Percentiles rank a stretch among this genome's conserved stretches.
phyloP scores from a whole-genome alignment of 305 asterid species.

The Solanum chacoense region DNA sequence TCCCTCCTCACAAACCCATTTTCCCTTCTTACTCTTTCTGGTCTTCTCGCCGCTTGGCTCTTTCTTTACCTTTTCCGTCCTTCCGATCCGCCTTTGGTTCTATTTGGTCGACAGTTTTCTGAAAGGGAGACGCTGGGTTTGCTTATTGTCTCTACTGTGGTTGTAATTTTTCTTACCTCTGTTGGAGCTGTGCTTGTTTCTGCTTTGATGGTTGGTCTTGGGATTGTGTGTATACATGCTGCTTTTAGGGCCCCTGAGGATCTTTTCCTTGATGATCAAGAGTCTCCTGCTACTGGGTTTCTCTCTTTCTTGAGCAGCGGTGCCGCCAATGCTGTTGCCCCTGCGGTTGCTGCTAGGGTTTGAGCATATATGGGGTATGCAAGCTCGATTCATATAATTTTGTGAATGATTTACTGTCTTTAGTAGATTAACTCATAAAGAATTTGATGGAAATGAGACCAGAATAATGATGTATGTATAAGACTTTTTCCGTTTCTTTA shows the following conservation, averaged over 20 bases:
- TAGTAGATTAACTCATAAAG: background rate
- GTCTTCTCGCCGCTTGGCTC: constrained; percentile 63
- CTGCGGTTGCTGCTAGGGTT: constrained; percentile 41
- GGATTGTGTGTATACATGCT: constrained; percentile 50
- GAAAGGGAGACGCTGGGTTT: constrained; percentile 49
- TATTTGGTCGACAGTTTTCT: constrained; percentile 67
- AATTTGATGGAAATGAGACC: background rate
- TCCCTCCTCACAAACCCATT: constrained; percentile 65
- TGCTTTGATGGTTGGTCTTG: constrained; percentile 66
- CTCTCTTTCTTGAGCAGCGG: constrained; percentile 55
- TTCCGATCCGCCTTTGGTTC: constrained; percentile 46
- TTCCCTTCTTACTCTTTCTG: constrained; percentile 51
- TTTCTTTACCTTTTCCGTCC: constrained; percentile 71
- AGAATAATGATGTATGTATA: background rate
- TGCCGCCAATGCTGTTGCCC: constrained; percentile 11
- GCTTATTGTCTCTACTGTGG: constrained; percentile 32
- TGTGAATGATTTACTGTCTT: background rate
- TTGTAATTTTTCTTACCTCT: constrained; percentile 64
- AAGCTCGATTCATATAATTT: background rate
- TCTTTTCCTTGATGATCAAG: constrained; percentile 77
- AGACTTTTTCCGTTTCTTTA: background rate
- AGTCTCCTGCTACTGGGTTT: constrained; percentile 48
- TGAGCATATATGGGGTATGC: constrained; percentile 19
- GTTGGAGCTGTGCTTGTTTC: constrained; percentile 79
- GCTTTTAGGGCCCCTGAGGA: constrained; percentile 80